Evolutionary conservation across 2,329 filamentous ascomycete genomes (phyloP), one percentile per base, ranked within the genome.

Genomic region (Arthrobotrys conoides): DNA sequence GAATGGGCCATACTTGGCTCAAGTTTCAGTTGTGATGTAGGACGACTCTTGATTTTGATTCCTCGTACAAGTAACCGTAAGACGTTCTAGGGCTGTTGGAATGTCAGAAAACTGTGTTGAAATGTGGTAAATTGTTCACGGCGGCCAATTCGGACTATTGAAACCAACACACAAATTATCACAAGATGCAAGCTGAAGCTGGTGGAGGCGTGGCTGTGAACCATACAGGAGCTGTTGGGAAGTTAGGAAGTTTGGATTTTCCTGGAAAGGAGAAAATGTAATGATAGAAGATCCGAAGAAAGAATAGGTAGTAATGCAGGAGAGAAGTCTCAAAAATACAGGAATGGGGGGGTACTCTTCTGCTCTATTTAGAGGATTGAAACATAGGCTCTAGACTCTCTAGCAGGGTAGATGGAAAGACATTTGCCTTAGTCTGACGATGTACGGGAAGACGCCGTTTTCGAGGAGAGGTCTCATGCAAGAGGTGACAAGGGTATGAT

Each of bases 81-180:
- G 18, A 20, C 14, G 16, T 55, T 41, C 44, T 51, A 27, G 14
- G 30, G 9, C 41, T 20, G 61, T 55, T 41, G 27, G 27, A 51
- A 66, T 27, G 46, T 55, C 22, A 27, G 27, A 57, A 46, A 51
- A 44, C 24, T 16, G 70, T 36, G 75, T 78, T 78, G 75, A 64
- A 59, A 10, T 78, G 75, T 78, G 75, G 68, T 78, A 78, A 64
- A 72, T 53, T 64, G 49, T 20, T 9, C 49, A 46, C 27, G 14
- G 8, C 36, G 5, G 38, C 5, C n/a, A 41, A 33, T 18, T 16
- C n/a, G 61, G 27, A 38, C 24, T 16, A 24, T 44, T 48, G 14
- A 8, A 51, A 5, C 38, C 75, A 78, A 78, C 75, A 46, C 75
- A 78, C 59, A 72, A 78, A 78, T 64, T 75, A 75, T 75, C 63